Percentiles rank a stretch among this genome's conserved stretches.
phyloP scores from a whole-genome alignment of 169 alveolate species.

The Cyclospora cayetanensis region DNA sequence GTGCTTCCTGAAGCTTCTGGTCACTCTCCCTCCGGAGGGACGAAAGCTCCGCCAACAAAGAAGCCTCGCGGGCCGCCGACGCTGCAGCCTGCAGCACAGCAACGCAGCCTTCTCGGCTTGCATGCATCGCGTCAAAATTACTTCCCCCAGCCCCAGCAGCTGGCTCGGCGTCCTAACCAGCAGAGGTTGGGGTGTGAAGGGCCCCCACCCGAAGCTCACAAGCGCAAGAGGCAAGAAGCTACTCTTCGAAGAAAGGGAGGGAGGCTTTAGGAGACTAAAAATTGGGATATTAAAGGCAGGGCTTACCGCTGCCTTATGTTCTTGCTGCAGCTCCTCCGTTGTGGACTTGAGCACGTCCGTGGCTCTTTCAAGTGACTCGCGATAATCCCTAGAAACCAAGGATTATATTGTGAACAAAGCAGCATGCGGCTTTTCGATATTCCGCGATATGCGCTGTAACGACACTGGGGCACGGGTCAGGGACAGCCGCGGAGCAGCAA shows the following conservation, averaged over 20 bases:
- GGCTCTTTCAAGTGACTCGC: neutral
- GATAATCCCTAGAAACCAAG: neutral
- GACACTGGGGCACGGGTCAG: neutral
- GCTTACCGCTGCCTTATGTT: neutral
- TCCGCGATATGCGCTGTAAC: neutral
- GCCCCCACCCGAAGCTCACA: neutral
- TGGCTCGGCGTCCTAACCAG: no score
- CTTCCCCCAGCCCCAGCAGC: no score
- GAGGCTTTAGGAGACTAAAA: neutral
- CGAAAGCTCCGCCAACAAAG: neutral
- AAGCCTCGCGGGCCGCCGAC: neutral
- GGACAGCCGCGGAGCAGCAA: neutral
- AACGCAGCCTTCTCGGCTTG: neutral
- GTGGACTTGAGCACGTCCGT: neutral
- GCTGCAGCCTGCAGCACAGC: constrained; percentile 8
- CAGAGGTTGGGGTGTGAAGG: neutral
- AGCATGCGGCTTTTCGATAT: neutral
- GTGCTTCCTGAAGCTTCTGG: neutral
- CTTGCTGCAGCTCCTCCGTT: neutral
- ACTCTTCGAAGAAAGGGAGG: neutral
- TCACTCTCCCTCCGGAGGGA: neutral
- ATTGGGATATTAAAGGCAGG: no score
- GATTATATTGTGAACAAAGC: neutral
- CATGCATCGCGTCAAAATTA: no score
- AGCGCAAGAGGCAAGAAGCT: neutral